These are phyloP conservation scores for Corchorus olitorius DNA, from an alignment of 345 rosid genomes.

Conservation along the genomic window DNA sequence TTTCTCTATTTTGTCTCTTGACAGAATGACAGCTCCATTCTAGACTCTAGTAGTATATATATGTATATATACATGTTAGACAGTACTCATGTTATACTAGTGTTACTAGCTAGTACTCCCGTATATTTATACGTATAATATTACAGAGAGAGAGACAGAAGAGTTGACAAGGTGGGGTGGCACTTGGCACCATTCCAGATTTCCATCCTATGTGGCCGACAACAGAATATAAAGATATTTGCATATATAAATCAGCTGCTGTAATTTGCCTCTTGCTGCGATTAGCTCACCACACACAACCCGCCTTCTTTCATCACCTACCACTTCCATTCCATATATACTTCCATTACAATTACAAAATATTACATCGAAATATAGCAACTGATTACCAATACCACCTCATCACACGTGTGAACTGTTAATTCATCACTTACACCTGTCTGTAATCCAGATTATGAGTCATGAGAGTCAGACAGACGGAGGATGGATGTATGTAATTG, in stretches of 20 bases:
- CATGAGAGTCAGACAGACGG: too few species aligned
- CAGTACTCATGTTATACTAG: too few species aligned
- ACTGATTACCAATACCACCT: not conserved
- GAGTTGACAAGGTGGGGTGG: not conserved
- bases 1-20: not conserved
- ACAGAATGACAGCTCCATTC: too few species aligned
- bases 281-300: too few species aligned
- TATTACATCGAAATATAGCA: too few species aligned
- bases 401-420: not conserved
- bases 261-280: constrained; percentile 1
- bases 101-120: too few species aligned
- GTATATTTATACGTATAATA: too few species aligned
- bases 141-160: too few species aligned
- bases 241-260: constrained; percentile 10
- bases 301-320: not conserved
- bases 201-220: constrained; percentile 40
- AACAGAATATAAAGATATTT: constrained; percentile 26
- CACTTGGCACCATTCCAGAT: too few species aligned
- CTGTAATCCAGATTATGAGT: not conserved
- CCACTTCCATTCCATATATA: too few species aligned
- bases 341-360: not conserved
- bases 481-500: not conserved
- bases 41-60: too few species aligned
- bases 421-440: not conserved
- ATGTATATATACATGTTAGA: too few species aligned